Conservation (phyloP, 2,329 filamentous ascomycete genomes). For the Cercospora citrullina region DNA sequence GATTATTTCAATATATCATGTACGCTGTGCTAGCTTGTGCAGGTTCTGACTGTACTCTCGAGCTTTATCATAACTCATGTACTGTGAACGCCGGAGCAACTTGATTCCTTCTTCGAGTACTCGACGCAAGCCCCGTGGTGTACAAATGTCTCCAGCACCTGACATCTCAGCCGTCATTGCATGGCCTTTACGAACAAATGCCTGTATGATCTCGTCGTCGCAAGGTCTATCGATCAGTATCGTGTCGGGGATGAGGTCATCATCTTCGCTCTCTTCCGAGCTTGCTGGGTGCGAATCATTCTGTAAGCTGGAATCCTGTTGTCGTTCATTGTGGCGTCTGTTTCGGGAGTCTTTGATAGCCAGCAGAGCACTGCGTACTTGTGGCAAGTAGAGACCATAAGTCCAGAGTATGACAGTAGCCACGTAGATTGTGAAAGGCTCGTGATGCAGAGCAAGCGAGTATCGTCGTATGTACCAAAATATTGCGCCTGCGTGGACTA, state of each 20-base stretch:
- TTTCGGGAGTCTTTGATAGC: conserved; percentile 8
- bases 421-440: conserved; percentile 19
- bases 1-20: background rate
- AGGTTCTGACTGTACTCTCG: background rate
- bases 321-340: background rate
- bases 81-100: conserved; percentile 20
- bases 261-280: conserved; percentile 18
- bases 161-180: conserved; percentile 27
- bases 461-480: conserved; percentile 24
- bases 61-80: conserved; percentile 4
- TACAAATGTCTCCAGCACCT: conserved; percentile 25
- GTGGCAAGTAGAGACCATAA: conserved; percentile 21
- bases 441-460: conserved; percentile 16
- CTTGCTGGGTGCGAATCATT: background rate
- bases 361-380: conserved; percentile 8
- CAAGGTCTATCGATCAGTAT: conserved; percentile 29
- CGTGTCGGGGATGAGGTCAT: conserved; percentile 19
- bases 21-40: conserved; percentile 4
- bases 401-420: conserved; percentile 19
- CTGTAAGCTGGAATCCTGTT: background rate
- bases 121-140: conserved; percentile 9
- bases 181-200: conserved; percentile 25
- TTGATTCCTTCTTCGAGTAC: conserved; percentile 27
- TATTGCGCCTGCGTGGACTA: conserved; percentile 23
- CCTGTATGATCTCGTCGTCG: conserved; percentile 30